These are phyloP conservation scores for Penicillium goetzii DNA, from an alignment of 495 filamentous ascomycete species.

Conservation along the genomic window DNA sequence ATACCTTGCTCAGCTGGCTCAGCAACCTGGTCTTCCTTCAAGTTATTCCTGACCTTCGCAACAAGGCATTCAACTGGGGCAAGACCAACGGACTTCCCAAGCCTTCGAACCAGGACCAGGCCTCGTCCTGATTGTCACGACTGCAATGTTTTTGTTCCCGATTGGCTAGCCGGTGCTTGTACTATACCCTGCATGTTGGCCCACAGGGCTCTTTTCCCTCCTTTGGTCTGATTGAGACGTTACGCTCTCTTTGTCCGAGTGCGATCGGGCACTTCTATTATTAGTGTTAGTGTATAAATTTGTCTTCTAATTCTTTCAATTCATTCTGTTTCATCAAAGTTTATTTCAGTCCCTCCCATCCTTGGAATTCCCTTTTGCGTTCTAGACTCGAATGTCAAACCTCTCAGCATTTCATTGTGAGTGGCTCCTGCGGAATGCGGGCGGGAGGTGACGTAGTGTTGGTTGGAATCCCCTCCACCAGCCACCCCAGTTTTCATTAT, in stretches of 20 bases:
- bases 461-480: constrained; percentile 4
- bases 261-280: constrained; percentile 1
- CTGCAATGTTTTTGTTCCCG: neutral
- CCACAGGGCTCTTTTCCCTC: constrained; percentile 13
- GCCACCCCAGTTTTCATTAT: constrained; percentile 16
- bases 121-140: constrained; percentile 1
- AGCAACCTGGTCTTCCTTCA: constrained; percentile 49
- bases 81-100: constrained; percentile 45
- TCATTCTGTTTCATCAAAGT: neutral
- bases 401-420: neutral
- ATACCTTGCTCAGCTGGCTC: constrained; percentile 50
- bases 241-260: constrained; percentile 11
- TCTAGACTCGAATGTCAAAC: neutral
- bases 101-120: neutral
- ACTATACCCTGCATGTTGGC: constrained; percentile 32
- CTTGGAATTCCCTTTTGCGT: neutral
- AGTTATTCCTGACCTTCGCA: constrained; percentile 48
- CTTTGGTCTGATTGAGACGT: constrained; percentile 16
- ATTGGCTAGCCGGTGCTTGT: constrained; percentile 12
- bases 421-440: constrained; percentile 20
- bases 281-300: constrained; percentile 1
- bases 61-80: constrained; percentile 51
- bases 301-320: neutral
- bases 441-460: constrained; percentile 27
- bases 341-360: neutral